A percentile compares a stretch with the other conserved stretches of the same genome.
Conservation (phyloP, 768 basidiomycete species). For the Holtermannia corniformis region DNA sequence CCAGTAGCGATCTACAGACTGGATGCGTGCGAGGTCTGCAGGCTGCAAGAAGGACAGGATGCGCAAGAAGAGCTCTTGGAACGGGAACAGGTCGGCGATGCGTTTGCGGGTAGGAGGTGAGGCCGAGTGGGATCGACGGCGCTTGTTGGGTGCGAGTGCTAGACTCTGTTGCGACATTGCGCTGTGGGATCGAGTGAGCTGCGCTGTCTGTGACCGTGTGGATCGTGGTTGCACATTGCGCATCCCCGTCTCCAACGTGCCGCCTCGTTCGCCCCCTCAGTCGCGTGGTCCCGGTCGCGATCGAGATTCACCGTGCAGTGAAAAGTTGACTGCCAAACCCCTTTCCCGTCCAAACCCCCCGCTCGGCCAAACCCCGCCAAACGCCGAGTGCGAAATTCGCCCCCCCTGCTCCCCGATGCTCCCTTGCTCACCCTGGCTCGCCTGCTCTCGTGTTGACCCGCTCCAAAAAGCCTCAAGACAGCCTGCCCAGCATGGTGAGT, state of each 20-base stretch:
- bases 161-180: no score
- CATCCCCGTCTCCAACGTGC: no score
- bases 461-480: constrained; percentile 11
- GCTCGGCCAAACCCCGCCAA: constrained; percentile 20
- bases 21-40: constrained; percentile 25
- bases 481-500: constrained; percentile 38
- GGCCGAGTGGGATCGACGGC: no score
- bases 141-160: no score
- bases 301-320: no score
- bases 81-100: constrained; percentile 21
- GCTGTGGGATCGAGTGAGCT: no score
- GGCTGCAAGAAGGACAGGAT: constrained; percentile 32
- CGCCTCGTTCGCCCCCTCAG: no score
- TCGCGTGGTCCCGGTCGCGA: no score
- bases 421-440: background rate
- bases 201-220: no score
- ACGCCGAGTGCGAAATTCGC: constrained; percentile 14
- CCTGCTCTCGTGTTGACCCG: background rate
- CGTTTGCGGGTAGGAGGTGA: no score
- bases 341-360: background rate
- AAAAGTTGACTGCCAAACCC: background rate
- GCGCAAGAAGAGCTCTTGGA: constrained; percentile 38
- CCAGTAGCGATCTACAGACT: constrained; percentile 35
- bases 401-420: background rate
- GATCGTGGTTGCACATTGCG: no score